Evolutionary conservation across 306 rosid species (phyloP), one percentile per base, ranked within the genome.

Genomic region (Gastrolobium villosum): DNA sequence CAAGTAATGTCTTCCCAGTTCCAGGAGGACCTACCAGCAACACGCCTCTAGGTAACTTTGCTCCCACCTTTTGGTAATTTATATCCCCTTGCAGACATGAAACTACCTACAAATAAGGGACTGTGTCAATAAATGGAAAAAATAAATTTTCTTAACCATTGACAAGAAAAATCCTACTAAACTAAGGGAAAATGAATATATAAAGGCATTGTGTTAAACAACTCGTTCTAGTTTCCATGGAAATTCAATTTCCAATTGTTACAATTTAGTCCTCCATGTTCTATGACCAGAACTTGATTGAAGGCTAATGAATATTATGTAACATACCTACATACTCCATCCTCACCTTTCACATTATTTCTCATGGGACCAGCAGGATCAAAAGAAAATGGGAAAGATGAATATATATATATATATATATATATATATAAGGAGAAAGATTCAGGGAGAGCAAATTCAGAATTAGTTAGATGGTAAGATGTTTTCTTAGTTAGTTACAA

Each of bases 11-110:
- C 88, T 95, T 95, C 36, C 99, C 98, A 4, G 99, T 95, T 82
- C 99, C 98, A 10, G 98, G 99, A 68, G 99, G 99, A 31, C 99
- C 99, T 5, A 89, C 97, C 79, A 95, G 88, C 82, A 92, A 76
- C 64, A 95, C 97, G 40, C 99, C 99, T 87, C 94, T 84, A 32
- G 99, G 97, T 70, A 95, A 72, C 85, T 91, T 95, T 13, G 97
- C 99, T 76, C 99, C 98, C 34, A 95, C 82, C 82, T 95, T 95
- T 86, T 76, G 82, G 87, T 95, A 95, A 76, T 84, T 91, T 76
- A 91, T 81, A 81, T 91, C 91, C 69, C 98, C 99, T 89, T 88
- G 98, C 70, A 95, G 78, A 87, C 99, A 95, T 75, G 91, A 87
- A 69, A 95, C 98, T 83, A 94, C 65, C 99, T 94, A 84, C 65